Percentiles rank a stretch among this genome's conserved stretches.
Conservation (phyloP, 257 asterid genomes). For the Ophiorrhiza pumila region DNA sequence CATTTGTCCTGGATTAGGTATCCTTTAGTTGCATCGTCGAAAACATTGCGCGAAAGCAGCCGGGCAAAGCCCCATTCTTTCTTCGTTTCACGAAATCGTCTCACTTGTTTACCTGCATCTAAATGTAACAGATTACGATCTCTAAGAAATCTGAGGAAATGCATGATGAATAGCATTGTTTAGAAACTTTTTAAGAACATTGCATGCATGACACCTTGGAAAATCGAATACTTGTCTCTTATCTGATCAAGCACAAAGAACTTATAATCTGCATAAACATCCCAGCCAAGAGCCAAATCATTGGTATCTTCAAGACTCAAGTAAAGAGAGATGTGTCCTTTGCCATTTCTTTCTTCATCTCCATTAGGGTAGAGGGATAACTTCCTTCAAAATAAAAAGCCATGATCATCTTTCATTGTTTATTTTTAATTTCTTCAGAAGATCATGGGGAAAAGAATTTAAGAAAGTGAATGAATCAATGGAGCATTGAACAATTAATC, state of each 20-base stretch:
- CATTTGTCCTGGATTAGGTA: constrained; percentile 14
- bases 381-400: background rate
- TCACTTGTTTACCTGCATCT: no score
- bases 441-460: no score
- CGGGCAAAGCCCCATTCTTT: constrained; percentile 4
- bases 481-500: no score
- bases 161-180: no score
- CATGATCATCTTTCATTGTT: background rate
- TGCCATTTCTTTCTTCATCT: background rate
- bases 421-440: background rate
- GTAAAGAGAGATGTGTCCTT: constrained; percentile 15
- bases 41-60: constrained; percentile 1
- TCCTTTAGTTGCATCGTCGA: constrained; percentile 8
- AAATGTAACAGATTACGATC: no score
- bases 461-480: no score
- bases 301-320: constrained; percentile 1
- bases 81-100: background rate
- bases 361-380: constrained; percentile 5
- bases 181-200: no score
- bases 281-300: constrained; percentile 15
- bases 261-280: background rate
- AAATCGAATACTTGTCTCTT: background rate
- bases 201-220: no score
- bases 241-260: constrained; percentile 1
- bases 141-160: no score